phyloP scores from a whole-genome alignment of 2,329 filamentous ascomycete species.

The Knufia petricola region DNA sequence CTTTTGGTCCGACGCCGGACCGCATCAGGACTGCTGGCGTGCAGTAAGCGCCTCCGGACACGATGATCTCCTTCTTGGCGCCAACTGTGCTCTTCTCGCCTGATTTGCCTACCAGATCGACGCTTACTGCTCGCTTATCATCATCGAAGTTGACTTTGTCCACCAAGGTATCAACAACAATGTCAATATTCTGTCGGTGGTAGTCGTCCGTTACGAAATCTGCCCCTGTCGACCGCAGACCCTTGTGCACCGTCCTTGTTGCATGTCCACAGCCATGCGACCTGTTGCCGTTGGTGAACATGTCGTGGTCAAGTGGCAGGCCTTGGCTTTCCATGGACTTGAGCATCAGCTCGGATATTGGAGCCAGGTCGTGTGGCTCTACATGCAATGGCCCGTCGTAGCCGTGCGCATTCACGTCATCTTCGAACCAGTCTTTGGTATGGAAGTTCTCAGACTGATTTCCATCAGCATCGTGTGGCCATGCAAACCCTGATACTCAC shows the following conservation, averaged over 20 bases:
- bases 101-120: constrained; percentile 34
- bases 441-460: constrained; percentile 52
- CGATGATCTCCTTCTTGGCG: constrained; percentile 36
- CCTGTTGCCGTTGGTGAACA: constrained; percentile 47
- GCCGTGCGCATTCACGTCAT: constrained; percentile 40
- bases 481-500: constrained; percentile 22
- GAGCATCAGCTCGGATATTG: constrained; percentile 47
- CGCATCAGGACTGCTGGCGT: constrained; percentile 45
- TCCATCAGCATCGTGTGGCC: constrained; percentile 23
- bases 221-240: constrained; percentile 44
- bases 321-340: constrained; percentile 48
- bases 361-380: constrained; percentile 49
- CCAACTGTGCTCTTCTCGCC: constrained; percentile 32
- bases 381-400: constrained; percentile 44
- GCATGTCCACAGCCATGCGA: constrained; percentile 49
- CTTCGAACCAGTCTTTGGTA: constrained; percentile 48
- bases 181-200: constrained; percentile 37
- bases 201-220: constrained; percentile 43
- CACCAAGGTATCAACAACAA: constrained; percentile 41
- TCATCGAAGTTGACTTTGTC: constrained; percentile 43
- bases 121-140: constrained; percentile 26
- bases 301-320: constrained; percentile 47
- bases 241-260: constrained; percentile 44
- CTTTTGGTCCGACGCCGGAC: constrained; percentile 44
- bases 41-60: constrained; percentile 36